Evolutionary conservation across 2,329 filamentous ascomycete genomes (phyloP), one percentile per base, ranked within the genome.

Genomic region (Trichoderma breve): DNA sequence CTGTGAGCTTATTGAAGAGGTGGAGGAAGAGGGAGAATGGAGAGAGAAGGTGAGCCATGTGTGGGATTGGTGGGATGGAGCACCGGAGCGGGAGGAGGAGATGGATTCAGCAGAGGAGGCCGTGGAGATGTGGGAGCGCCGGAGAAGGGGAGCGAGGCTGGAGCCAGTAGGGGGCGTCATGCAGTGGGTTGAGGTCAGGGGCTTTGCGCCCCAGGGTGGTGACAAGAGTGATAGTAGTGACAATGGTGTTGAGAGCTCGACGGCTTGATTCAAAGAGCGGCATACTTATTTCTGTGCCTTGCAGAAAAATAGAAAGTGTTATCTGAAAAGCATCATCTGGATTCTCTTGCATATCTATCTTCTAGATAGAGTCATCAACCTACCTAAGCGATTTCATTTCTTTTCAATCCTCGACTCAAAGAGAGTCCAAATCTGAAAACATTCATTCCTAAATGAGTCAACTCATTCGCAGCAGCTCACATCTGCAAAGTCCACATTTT

Each of bases 41-140:
- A 58, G 60, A 61, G 24, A 63, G 36, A 14, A 61, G 21, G 32
- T 51, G n/a, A 6, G 5, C 18, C 34, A 28, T 26, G 15, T n/a
- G 3, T 60, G 61, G 68, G 69, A 51, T 53, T 70, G 39, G 60
- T 39, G 43, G 36, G 69, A 71, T 30, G 55, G 36, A n/a, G 28
- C 36, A 7, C 18, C 47, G n/a, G 71, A 64, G 15, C 3, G 30
- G 51, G 65, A 26, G 14, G n/a, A 14, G 39, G 61, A 62, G 4
- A 15, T 2, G 15, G 51, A 71, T 36, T 43, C 58, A 6, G 47
- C 21, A 30, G 60, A 14, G 8, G 60, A 55, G 71, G n/a, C 63
- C 15, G 34, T 73, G 32, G 61, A 66, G 68, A 36, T 66, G 43
- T 71, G 57, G 61, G 36, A 66, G 61, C 60, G 51, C 1, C 63